Percentiles rank a stretch among this genome's conserved stretches.
phyloP scores from a whole-genome alignment of 106 monocot species.

The Platanthera guangdongensis region DNA sequence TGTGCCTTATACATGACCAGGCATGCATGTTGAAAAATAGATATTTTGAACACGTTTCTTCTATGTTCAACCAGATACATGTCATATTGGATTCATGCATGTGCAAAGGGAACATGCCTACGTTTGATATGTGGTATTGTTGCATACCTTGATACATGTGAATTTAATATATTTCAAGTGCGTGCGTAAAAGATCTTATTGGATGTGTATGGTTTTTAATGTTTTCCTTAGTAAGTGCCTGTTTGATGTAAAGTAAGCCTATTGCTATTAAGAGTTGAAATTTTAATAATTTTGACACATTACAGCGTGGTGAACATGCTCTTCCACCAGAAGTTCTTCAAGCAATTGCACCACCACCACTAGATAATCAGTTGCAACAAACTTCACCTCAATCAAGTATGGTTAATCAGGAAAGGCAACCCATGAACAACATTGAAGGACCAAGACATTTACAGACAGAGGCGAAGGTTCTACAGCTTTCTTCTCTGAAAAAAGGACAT shows the following conservation, averaged over 20 bases:
- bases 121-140: neutral
- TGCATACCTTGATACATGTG: no score
- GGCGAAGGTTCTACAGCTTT: slow-evolving; percentile 20
- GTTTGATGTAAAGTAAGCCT: neutral
- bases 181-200: neutral
- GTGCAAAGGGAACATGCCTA: neutral
- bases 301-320: slow-evolving; percentile 68
- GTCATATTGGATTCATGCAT: neutral
- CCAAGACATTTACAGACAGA: slow-evolving; percentile 24
- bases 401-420: slow-evolving; percentile 27
- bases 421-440: slow-evolving; percentile 31
- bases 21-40: neutral
- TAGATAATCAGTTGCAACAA: slow-evolving; percentile 44
- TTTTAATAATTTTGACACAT: neutral
- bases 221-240: neutral
- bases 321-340: slow-evolving; percentile 78
- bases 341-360: slow-evolving; percentile 62
- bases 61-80: neutral
- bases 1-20: neutral
- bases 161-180: neutral
- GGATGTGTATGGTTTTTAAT: neutral
- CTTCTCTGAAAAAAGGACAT: slow-evolving; percentile 22
- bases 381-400: slow-evolving; percentile 8
- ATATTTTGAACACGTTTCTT: neutral
- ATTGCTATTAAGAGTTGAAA: neutral